Conservation (phyloP, 495 filamentous ascomycete species). For the Chaetomium cochliodes region DNA sequence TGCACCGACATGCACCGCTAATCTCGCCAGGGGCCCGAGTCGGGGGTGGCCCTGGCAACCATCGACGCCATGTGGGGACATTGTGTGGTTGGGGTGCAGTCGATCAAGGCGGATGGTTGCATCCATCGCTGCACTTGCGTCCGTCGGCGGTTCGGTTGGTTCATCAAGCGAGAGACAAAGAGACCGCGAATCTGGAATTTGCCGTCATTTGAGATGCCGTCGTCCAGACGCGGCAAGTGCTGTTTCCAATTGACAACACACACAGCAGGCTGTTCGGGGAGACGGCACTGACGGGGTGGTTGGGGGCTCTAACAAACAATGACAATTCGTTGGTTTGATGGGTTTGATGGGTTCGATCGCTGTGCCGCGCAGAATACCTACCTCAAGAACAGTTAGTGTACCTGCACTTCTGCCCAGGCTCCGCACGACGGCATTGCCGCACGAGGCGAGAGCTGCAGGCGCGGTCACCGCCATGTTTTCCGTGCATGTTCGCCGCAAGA, state of each 20-base stretch:
- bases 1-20: conserved; percentile 38
- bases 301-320: background rate
- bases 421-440: background rate
- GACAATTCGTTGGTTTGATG: background rate
- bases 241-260: conserved; percentile 12
- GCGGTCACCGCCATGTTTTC: background rate
- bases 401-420: background rate
- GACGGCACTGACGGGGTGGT: too few relatives aligned
- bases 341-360: too few relatives aligned
- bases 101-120: conserved; percentile 24
- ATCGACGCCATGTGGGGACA: conserved; percentile 27
- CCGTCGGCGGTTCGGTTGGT: conserved; percentile 4
- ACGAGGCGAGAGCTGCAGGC: conserved; percentile 2
- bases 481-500: too few relatives aligned
- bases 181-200: conserved; percentile 6
- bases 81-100: conserved; percentile 17
- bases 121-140: conserved; percentile 6
- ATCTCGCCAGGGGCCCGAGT: conserved; percentile 37
- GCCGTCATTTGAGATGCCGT: background rate
- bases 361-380: background rate
- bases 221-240: background rate
- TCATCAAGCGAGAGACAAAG: background rate
- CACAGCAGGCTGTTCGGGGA: too few relatives aligned
- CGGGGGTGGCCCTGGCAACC: conserved; percentile 27
- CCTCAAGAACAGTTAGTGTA: background rate